phyloP scores from a whole-genome alignment of 495 filamentous ascomycete species.

The Thermothielavioides terrestris region DNA sequence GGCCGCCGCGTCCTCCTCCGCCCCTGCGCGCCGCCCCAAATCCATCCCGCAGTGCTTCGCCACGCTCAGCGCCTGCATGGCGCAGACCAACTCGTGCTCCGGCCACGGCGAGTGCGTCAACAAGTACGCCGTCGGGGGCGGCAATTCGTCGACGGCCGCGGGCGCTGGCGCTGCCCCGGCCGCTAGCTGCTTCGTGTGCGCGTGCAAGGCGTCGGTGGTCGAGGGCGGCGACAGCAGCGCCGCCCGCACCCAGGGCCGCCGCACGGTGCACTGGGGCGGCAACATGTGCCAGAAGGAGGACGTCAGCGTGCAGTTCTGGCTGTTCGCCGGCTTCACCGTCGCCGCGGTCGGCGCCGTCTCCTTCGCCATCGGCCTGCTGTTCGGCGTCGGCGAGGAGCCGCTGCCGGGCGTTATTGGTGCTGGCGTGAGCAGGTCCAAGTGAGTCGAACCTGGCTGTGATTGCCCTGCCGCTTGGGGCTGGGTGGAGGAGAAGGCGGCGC shows the following conservation, averaged over 20 bases:
- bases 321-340: slow-evolving; percentile 64
- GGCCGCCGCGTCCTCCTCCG: slow-evolving; percentile 4
- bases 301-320: slow-evolving; percentile 76
- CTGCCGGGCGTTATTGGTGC: slow-evolving; percentile 82
- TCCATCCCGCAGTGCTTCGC: slow-evolving; percentile 54
- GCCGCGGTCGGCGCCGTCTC: slow-evolving; percentile 49
- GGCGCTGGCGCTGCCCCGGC: slow-evolving; percentile 3
- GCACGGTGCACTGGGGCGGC: slow-evolving; percentile 61
- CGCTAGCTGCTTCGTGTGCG: slow-evolving; percentile 64
- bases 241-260: slow-evolving; percentile 13
- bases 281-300: slow-evolving; percentile 87
- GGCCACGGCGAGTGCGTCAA: slow-evolving; percentile 63
- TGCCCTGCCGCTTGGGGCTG: background rate
- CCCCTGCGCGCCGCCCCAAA: slow-evolving; percentile 20
- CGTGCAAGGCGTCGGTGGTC: slow-evolving; percentile 48
- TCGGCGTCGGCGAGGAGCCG: slow-evolving; percentile 65
- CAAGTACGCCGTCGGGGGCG: slow-evolving; percentile 41
- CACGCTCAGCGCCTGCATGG: slow-evolving; percentile 50
- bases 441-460: background rate
- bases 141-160: slow-evolving; percentile 21
- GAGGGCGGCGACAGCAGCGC: slow-evolving; percentile 38
- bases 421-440: slow-evolving; percentile 53
- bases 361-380: slow-evolving; percentile 67
- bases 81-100: slow-evolving; percentile 61
- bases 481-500: background rate